phyloP scores from a whole-genome alignment of 495 filamentous ascomycete genomes.

The Podospora comata region DNA sequence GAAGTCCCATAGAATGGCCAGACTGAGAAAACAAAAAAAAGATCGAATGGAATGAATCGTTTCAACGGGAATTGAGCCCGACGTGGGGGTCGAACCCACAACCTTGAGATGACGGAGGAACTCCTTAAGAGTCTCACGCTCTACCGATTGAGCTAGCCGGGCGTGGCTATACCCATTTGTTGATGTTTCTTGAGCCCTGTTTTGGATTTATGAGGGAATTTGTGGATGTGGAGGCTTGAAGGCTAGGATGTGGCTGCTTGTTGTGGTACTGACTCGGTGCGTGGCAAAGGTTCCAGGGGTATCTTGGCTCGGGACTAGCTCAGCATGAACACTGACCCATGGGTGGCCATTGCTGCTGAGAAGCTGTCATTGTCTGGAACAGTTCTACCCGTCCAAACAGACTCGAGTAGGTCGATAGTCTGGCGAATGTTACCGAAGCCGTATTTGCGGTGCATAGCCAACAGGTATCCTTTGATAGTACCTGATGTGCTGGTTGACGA shows the following conservation, averaged over 20 bases:
- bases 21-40: not conserved
- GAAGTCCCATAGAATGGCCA: no score
- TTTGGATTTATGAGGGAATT: not conserved
- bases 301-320: not conserved
- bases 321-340: not conserved
- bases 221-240: not conserved
- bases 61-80: slow-evolving; percentile 22
- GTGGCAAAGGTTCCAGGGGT: slow-evolving; percentile 8
- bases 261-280: not conserved
- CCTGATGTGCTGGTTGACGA: no score
- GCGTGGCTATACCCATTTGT: slow-evolving; percentile 11
- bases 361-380: not conserved
- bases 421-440: no score
- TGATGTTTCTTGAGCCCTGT: not conserved
- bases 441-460: no score
- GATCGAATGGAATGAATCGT: not conserved
- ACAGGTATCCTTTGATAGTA: not conserved
- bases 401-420: no score
- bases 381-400: not conserved
- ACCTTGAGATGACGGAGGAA: slow-evolving; percentile 19
- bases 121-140: slow-evolving; percentile 72
- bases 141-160: slow-evolving; percentile 76
- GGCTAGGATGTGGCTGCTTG: not conserved
- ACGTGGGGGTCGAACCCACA: slow-evolving; percentile 22
- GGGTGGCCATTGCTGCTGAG: not conserved